Evolutionary conservation across 805 yeast species (phyloP).

Genomic region (Ogataea philodendri): DNA sequence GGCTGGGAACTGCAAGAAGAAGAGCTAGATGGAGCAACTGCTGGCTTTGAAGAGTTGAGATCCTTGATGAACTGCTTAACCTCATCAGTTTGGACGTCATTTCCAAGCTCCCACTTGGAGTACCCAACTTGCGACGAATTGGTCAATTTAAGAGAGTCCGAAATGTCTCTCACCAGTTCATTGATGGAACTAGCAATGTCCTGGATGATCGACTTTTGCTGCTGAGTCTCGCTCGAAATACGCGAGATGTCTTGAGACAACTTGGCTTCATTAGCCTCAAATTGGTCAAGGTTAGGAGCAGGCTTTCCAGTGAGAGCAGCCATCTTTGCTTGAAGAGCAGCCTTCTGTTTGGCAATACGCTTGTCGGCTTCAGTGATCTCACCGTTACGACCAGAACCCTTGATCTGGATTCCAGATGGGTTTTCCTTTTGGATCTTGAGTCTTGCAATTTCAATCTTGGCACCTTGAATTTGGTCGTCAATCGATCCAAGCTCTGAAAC

Average conservation of each 20-base stretch:
- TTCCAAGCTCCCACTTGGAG: conserved; percentile 78
- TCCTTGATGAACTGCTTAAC: conserved; percentile 62
- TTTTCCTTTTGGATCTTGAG: conserved; percentile 53
- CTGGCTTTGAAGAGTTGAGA: conserved; percentile 40
- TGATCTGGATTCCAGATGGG: conserved; percentile 63
- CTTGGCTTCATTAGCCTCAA: conserved; percentile 53
- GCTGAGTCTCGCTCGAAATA: conserved; percentile 52
- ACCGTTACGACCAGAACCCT: conserved; percentile 87
- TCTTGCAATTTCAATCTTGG: conserved; percentile 64
- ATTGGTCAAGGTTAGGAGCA: conserved; percentile 42
- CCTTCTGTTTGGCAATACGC: conserved; percentile 76
- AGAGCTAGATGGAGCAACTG: conserved; percentile 1
- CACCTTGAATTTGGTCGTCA: conserved; percentile 65
- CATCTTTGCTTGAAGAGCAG: conserved; percentile 80
- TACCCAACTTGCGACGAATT: conserved; percentile 46
- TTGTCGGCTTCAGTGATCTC: conserved; percentile 80
- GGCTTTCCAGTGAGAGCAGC: conserved; percentile 86
- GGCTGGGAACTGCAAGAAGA: conserved; percentile 1
- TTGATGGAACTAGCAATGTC: conserved; percentile 74
- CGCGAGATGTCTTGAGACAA: conserved; percentile 51
- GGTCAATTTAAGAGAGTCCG: conserved; percentile 30
- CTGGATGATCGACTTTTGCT: conserved; percentile 56
- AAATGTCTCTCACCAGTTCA: conserved; percentile 47
- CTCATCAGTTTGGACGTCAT: conserved; percentile 63
- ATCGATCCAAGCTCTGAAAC: conserved; percentile 59